Evolutionary conservation across 495 filamentous ascomycete species (phyloP), one percentile per base, ranked within the genome.

Genomic region (Penicillium crystallinum): DNA sequence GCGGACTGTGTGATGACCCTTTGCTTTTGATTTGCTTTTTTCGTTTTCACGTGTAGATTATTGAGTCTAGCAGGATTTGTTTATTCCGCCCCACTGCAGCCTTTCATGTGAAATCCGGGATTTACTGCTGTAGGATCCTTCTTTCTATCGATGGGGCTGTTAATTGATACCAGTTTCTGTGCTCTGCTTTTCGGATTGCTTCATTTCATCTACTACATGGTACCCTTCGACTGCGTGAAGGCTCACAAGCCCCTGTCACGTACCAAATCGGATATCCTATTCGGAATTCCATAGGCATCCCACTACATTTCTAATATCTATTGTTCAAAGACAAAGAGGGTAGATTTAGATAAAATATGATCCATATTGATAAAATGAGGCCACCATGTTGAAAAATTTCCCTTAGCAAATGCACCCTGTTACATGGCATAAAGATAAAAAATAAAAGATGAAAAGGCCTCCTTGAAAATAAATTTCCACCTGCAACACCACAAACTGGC

Each of bases 21-120:
- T 50, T 53, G 40, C 31, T 42, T 50, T 46, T 46, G 21, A 18
- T 38, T 56, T 48, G 37, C 42, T 57, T 34, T 22, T 9, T 54
- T 38, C 39, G 52, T 53, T 61, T 23, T 59, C 52, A 47, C 52
- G 43, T 64, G 58, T 69, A 59, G 55, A 62, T 69, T 65, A 63
- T 54, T 59, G 29, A 42, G 35, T 52, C 42, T 45, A 25, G 44
- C 57, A 46, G 25, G 47, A 15, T 41, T 47, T 47, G 49, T 50
- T 41, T 42, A 47, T 52, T 50, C 29, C 33, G 48, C 35, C 37
- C 31, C 36, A 29, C 35, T 34, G 25, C 22, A 18, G 37, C 23
- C 25, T 22, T 19, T 34, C 17, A 34, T 43, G 10, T 34, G 30
- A 36, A 7, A 27, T 7, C 23, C 1, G 27, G 17, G 30, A 18